phyloP scores from a whole-genome alignment of 345 rosid species.

The Barbarea vulgaris region DNA sequence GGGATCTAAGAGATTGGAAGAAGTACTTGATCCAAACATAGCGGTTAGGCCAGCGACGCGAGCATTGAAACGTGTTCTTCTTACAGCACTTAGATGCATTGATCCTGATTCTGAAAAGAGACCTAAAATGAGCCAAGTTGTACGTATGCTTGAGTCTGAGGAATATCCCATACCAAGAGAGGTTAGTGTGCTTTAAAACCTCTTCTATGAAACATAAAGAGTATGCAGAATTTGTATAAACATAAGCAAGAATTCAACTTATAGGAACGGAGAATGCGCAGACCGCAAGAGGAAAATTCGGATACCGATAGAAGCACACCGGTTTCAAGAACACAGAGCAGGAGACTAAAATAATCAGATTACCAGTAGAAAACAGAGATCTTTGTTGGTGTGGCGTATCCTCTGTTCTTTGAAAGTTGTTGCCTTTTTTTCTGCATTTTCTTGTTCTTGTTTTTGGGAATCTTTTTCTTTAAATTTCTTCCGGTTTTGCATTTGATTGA shows the following conservation, averaged over 20 bases:
- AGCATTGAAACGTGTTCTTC: conserved; percentile 79
- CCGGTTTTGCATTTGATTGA: conserved; percentile 3
- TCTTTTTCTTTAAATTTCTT: not conserved
- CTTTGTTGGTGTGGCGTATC: not conserved
- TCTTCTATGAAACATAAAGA: not conserved
- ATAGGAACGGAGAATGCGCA: conserved; percentile 86
- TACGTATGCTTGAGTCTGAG: conserved; percentile 93
- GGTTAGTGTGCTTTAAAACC: conserved; percentile 45
- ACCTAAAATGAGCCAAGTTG: conserved; percentile 98
- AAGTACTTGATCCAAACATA: conserved; percentile 86
- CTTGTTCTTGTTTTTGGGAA: conserved; percentile 16
- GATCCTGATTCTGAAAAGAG: conserved; percentile 92
- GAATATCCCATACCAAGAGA: conserved; percentile 95
- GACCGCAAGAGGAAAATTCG: conserved; percentile 71
- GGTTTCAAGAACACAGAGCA: conserved; percentile 65
- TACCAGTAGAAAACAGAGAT: conserved; percentile 20
- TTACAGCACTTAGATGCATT: conserved; percentile 93
- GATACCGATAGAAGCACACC: conserved; percentile 79
- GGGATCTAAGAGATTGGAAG: conserved; percentile 77
- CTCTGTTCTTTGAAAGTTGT: conserved; percentile 23
- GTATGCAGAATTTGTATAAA: not conserved
- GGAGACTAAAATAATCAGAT: conserved; percentile 22
- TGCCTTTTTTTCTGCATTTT: conserved; percentile 48
- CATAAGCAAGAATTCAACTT: conserved; percentile 19
- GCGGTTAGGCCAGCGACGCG: conserved; percentile 80